Conservation (phyloP, 768 basidiomycete genomes). For the Lactarius pseudohatsudake region DNA sequence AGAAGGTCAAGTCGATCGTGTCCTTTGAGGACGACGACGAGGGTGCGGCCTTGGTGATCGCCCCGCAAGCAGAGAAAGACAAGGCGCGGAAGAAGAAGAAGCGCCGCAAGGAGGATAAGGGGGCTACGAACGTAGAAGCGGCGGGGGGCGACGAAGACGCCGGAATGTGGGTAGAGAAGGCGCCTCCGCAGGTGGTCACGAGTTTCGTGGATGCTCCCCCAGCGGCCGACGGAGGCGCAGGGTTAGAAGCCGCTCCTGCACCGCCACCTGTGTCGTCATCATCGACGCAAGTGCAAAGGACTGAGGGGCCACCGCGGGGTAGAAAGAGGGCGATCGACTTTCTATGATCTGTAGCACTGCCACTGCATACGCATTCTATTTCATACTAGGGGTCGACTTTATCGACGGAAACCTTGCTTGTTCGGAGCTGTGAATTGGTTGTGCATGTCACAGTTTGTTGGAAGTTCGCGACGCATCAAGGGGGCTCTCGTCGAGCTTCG, state of each 20-base stretch:
- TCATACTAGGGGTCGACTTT: neutral
- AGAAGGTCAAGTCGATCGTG: slow-evolving; percentile 55
- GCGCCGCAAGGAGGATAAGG: slow-evolving; percentile 38
- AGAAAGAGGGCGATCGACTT: slow-evolving; percentile 34
- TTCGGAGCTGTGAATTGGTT: no score
- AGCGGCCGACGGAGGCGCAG: neutral
- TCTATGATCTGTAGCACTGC: slow-evolving; percentile 24
- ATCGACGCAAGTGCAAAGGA: neutral
- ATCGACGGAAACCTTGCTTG: no score
- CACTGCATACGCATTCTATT: neutral
- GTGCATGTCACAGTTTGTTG: no score
- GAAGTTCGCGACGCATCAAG: no score
- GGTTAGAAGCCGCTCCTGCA: neutral
- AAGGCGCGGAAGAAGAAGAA: slow-evolving; percentile 44
- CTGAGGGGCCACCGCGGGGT: slow-evolving; percentile 29
- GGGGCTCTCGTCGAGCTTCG: no score
- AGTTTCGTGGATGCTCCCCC: slow-evolving; percentile 29
- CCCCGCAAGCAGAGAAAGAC: slow-evolving; percentile 33
- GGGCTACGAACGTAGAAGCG: slow-evolving; percentile 35
- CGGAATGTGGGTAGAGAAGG: slow-evolving; percentile 68
- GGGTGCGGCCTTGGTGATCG: slow-evolving; percentile 36
- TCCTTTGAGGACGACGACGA: slow-evolving; percentile 81
- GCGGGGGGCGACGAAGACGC: slow-evolving; percentile 42
- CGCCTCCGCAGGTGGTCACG: slow-evolving; percentile 51
- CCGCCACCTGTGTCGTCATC: neutral